Percentiles rank a stretch among this genome's conserved stretches.
Evolutionary conservation across 1,284 basidiomycete species (phyloP).

Genomic region (Leccinum insolens): DNA sequence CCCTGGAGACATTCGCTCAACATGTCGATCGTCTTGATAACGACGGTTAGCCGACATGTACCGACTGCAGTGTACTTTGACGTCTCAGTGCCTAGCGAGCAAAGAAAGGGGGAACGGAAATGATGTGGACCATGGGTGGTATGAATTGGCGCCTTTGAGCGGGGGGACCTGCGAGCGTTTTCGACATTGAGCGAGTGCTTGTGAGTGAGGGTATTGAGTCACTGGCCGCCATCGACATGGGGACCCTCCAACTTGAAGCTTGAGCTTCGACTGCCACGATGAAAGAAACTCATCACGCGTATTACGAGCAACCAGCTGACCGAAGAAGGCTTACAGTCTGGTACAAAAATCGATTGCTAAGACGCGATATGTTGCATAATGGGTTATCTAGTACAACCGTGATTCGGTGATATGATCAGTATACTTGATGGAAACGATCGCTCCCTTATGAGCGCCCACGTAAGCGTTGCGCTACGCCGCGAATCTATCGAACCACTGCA

Average conservation of each 20-base stretch:
- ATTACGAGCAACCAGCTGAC: not conserved
- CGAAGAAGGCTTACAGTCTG: not conserved
- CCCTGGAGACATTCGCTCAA: constrained; percentile 33
- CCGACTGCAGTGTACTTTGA: constrained; percentile 40
- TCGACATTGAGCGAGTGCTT: constrained; percentile 23
- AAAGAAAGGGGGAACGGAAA: not conserved
- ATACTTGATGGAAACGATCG: not conserved
- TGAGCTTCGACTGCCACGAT: not conserved
- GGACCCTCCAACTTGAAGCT: not conserved
- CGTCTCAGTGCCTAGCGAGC: constrained; percentile 16
- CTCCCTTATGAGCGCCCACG: not conserved
- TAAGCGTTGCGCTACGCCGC: constrained; percentile 13
- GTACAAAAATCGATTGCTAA: not conserved
- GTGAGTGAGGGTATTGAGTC: not conserved
- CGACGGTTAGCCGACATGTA: constrained; percentile 19
- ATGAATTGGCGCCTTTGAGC: not conserved
- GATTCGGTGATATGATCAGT: not conserved
- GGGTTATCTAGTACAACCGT: not conserved
- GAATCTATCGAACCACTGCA: constrained; percentile 54
- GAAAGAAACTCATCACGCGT: not conserved
- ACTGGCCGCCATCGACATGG: not conserved
- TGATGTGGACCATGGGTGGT: not conserved
- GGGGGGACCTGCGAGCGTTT: constrained; percentile 43
- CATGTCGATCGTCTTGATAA: not conserved
- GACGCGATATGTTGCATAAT: not conserved